phyloP scores from a whole-genome alignment of 495 filamentous ascomycete species.

The Bathelium albidoporum region DNA sequence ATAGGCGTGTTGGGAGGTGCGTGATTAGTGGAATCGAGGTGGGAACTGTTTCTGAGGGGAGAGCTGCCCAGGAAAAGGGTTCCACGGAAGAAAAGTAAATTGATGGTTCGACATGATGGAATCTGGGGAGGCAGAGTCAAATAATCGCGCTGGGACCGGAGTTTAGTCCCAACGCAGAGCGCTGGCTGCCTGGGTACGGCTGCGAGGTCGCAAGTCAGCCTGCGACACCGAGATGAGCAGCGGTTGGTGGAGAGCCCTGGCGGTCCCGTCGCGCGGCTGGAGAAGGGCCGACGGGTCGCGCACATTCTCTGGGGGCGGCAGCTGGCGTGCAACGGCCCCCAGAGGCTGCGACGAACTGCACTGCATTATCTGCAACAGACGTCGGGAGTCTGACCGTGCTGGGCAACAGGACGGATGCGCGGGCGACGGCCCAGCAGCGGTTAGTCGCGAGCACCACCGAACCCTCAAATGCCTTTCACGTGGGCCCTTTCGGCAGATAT shows the following conservation, averaged over 20 bases:
- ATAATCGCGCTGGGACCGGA: not conserved
- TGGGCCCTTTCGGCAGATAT: not conserved
- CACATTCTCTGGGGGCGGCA: not conserved
- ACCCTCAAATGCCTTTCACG: not conserved
- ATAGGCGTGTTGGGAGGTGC: not conserved
- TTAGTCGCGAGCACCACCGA: not conserved
- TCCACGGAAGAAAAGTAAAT: not conserved
- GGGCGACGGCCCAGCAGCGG: not conserved
- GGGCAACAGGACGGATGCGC: not conserved
- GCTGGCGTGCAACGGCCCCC: conserved; percentile 1
- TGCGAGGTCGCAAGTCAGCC: not conserved
- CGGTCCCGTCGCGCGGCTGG: too few species aligned
- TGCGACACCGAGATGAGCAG: not conserved
- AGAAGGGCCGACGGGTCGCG: not conserved
- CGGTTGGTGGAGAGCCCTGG: not conserved
- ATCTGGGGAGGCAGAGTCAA: not conserved
- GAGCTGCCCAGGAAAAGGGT: not conserved
- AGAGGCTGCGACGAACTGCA: not conserved
- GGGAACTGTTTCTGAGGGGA: not conserved
- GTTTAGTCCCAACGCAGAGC: not conserved
- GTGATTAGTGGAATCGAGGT: not conserved
- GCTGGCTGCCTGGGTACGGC: not conserved
- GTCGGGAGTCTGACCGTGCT: not conserved
- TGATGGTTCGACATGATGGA: not conserved
- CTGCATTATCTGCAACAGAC: not conserved